These are phyloP conservation scores for Margaritispora aquatica DNA, from an alignment of 495 filamentous ascomycete genomes.

Conservation along the genomic window DNA sequence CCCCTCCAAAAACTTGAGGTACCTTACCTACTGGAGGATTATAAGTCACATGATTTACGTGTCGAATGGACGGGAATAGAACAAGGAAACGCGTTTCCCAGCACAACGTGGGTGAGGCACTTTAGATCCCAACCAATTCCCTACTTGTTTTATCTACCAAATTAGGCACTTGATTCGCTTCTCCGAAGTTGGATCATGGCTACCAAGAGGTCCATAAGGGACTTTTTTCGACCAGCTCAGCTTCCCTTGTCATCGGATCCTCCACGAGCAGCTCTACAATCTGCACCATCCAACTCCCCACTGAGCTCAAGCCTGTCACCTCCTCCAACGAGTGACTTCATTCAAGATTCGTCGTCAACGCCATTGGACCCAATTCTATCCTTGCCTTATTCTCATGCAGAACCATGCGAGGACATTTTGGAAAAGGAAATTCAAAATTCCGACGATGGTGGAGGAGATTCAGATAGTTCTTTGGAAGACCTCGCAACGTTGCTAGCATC, in stretches of 20 bases:
- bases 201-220: slow-evolving; percentile 1
- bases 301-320: slow-evolving; percentile 9
- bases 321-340: not conserved
- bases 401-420: not conserved
- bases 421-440: slow-evolving; percentile 48
- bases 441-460: slow-evolving; percentile 61
- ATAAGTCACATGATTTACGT: too few species aligned
- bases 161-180: too few species aligned
- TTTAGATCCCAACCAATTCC: not conserved
- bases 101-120: too few species aligned
- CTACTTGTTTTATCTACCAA: too few species aligned
- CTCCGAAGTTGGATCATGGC: not conserved
- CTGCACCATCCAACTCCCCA: not conserved
- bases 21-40: too few species aligned
- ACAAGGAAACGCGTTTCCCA: too few species aligned
- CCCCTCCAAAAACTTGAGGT: too few species aligned
- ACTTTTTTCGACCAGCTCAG: slow-evolving; percentile 2
- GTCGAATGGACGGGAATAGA: too few species aligned
- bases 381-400: not conserved
- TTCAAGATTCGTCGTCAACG: not conserved
- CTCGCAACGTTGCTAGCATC: slow-evolving; percentile 9
- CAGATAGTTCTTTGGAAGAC: slow-evolving; percentile 31
- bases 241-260: not conserved
- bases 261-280: not conserved
- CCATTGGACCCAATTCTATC: not conserved